These are phyloP conservation scores for Letharia lupina DNA, from an alignment of 495 filamentous ascomycete species.

Conservation along the genomic window DNA sequence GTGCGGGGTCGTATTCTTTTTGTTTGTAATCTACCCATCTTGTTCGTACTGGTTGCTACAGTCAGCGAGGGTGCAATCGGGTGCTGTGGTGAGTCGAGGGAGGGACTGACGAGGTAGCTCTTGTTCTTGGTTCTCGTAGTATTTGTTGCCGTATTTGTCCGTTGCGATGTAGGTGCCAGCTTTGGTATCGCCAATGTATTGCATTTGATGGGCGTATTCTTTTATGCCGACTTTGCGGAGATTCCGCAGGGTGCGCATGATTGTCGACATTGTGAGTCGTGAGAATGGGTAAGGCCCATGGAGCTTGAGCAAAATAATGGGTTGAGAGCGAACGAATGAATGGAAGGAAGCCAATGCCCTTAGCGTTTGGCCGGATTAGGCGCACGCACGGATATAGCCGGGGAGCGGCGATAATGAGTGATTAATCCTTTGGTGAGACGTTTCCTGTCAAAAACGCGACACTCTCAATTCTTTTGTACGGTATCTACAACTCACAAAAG, in stretches of 20 bases:
- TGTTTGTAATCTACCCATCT: slow-evolving; percentile 97
- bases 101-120: slow-evolving; percentile 77
- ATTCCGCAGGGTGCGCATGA: slow-evolving; percentile 78
- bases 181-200: slow-evolving; percentile 82
- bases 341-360: not conserved
- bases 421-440: not conserved
- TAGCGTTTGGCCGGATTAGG: slow-evolving; percentile 5
- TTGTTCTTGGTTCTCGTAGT: slow-evolving; percentile 83
- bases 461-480: not conserved
- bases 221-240: slow-evolving; percentile 78
- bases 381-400: not conserved
- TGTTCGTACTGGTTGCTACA: slow-evolving; percentile 61
- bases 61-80: slow-evolving; percentile 24
- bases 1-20: slow-evolving; percentile 72
- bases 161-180: slow-evolving; percentile 75
- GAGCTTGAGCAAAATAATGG: not conserved
- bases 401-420: not conserved
- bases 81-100: not conserved
- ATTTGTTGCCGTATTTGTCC: slow-evolving; percentile 95
- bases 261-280: slow-evolving; percentile 70
- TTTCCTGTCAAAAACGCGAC: slow-evolving; percentile 1
- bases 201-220: slow-evolving; percentile 87
- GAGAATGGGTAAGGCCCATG: slow-evolving; percentile 12
- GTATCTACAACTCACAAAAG: not conserved
- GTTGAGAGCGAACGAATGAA: not conserved